Base-by-base conservation (phyloP, 2,329 filamentous ascomycete genomes). In the Hymenoscyphus fraxineus region DNA sequence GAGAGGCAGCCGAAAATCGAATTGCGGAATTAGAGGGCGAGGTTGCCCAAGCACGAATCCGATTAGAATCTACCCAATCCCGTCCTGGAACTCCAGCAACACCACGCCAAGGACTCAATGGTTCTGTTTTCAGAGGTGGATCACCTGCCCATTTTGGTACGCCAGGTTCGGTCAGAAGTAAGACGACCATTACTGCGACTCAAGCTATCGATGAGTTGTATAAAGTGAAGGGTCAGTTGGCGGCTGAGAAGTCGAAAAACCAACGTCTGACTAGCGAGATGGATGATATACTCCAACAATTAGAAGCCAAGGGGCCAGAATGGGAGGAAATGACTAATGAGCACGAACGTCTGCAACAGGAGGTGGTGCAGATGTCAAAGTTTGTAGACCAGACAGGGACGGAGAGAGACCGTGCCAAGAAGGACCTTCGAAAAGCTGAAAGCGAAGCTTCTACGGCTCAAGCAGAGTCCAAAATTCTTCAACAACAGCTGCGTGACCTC, bases 261-360 rank as follows among this genome's bases (percentile, higher is more conserved):
- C 86, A 90, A 68, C 87, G 92, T 73, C 85, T 97, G 12, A 85
- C 86, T 19, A 84, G 87, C 44, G 87, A 94, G 56, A 81, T 98
- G 56, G 92, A 97, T 68, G 91, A 95, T 65, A 91, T 97, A 80
- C 86, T 97, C 65, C 84, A 88, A 44, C 89, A 93, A 64, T 79
- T 98, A 44, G 93, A 99, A 76, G 88, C 88, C 31, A 93, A 91
- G 75, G 88, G 89, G 32, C 95, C 95, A 0, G 93, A 97, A 73
- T 86, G 97, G 38, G 88, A 96, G 67, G 93, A 98, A 70, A 80
- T 96, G 19, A 88, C 91, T 58, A 84, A 86, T 15, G 93, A 98
- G 71, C 88, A 93, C 67, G 88, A 92, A 61, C 87, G 90, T 39
- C 83, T 98, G 1, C 87, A 93, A 64, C 84, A 85, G 64, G 93